Base-by-base conservation (phyloP, 2,329 filamentous ascomycete genomes). In the Emergomyces orientalis region DNA sequence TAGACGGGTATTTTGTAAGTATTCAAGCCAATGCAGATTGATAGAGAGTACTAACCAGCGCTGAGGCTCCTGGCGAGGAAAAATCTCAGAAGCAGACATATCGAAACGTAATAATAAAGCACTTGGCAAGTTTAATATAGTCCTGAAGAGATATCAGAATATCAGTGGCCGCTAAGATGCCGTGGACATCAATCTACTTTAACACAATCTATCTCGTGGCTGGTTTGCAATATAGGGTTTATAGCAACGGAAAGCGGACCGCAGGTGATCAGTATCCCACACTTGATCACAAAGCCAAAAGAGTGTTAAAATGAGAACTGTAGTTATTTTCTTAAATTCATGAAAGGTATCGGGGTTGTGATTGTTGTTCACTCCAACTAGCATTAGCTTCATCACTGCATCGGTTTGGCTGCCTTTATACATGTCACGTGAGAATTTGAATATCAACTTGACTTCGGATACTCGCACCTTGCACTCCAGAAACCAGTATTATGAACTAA, bases 1-100 rank as follows among this genome's bases (percentile, higher is more conserved):
- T 95, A 58, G 19, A 41, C 39, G 17, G n/a, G n/a, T 64, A n/a
- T 32, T 63, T 51, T 41, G 34, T 14, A 54, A 41, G 27, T 14
- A 54, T 13, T 14, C 39, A 37, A 27, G 19, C n/a, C 58, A 30
- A 25, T 41, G 57, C 14, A 39, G 63, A 59, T 71, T 66, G 63
- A 39, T 25, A 22, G 19, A 22, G 19, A 17, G 14, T 27, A 41
- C 68, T 63, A 65, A 74, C 72, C 72, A 74, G 69, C 68, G 69
- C 7, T 61, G 59, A 52, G 59, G 45, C 25, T 60, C 59, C 22
- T 22, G 59, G 19, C 25, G 30, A 27, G 13, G 43, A 60, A 45
- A 14, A 6, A 22, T 25, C 22, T n/a, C 32, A 37, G 45, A 52
- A 60, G 22, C 14, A 34, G 59, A 51, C 59, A 60, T 60, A 41